Evolutionary conservation across 345 rosid genomes (phyloP).

Genomic region (Hibiscus tridactylites): DNA sequence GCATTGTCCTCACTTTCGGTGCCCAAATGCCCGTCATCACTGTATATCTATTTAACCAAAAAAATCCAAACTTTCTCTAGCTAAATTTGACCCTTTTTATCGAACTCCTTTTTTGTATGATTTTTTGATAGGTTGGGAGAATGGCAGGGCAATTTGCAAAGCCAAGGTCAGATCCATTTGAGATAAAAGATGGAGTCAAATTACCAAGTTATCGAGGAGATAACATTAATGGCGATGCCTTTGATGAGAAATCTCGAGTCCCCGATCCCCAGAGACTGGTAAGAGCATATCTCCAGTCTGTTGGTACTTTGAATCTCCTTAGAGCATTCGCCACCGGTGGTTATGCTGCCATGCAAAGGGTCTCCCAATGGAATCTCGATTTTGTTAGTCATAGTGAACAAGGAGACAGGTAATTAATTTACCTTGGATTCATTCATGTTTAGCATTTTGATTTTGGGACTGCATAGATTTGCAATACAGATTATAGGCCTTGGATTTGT

Average conservation of each 20-base stretch:
- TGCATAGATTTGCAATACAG: neutral
- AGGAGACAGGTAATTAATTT: conserved; percentile 42
- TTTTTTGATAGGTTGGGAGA: conserved; percentile 20
- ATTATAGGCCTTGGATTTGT: neutral
- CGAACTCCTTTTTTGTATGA: neutral
- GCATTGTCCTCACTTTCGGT: neutral
- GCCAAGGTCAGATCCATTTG: conserved; percentile 53
- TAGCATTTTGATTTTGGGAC: neutral
- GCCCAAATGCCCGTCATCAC: neutral
- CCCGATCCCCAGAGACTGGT: conserved; percentile 57
- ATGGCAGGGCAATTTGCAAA: conserved; percentile 75
- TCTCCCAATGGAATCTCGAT: conserved; percentile 63
- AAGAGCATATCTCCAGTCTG: conserved; percentile 60
- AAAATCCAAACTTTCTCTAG: neutral
- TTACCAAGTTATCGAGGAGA: conserved; percentile 65
- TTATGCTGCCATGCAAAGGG: conserved; percentile 70
- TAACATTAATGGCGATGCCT: conserved; percentile 54
- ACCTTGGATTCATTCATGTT: neutral
- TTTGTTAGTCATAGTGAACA: conserved; percentile 52
- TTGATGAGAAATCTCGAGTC: conserved; percentile 52
- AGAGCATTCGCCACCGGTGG: conserved; percentile 69
- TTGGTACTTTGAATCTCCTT: conserved; percentile 52
- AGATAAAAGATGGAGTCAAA: conserved; percentile 50
- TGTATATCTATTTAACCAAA: neutral
- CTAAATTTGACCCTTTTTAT: neutral